These are phyloP conservation scores for Sclerotinia trifoliorum DNA, from an alignment of 2,329 filamentous ascomycete species.

Conservation along the genomic window DNA sequence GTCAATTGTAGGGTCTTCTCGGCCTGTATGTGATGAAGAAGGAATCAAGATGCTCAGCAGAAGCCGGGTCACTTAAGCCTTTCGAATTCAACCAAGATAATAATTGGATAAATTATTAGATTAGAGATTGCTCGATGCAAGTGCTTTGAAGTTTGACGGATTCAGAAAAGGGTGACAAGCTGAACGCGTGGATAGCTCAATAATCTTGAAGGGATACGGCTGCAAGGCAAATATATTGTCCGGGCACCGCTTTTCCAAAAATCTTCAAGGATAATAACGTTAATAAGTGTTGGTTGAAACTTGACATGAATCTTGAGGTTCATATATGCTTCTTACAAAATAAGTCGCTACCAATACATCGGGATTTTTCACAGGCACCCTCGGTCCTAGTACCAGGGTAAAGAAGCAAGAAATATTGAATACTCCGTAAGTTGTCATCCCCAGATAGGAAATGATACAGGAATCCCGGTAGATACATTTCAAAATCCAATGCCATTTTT, in stretches of 20 bases:
- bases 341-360: slow-evolving; percentile 10
- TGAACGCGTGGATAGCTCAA: background rate
- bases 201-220: background rate
- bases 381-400: background rate
- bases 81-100: background rate
- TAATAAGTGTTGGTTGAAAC: background rate
- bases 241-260: background rate
- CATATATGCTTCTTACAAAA: slow-evolving; percentile 1
- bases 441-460: background rate
- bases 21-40: background rate
- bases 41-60: background rate
- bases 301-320: background rate
- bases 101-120: background rate
- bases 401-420: background rate
- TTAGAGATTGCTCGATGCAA: background rate
- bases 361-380: background rate
- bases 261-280: background rate
- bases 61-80: background rate
- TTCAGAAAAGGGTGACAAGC: background rate
- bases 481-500: slow-evolving; percentile 8
- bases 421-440: background rate
- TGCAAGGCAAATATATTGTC: background rate
- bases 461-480: background rate
- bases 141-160: slow-evolving; percentile 8
- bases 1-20: background rate